A percentile compares a stretch with the other conserved stretches of the same genome.
These are phyloP conservation scores for Penicillium paxilli DNA, from an alignment of 495 filamentous ascomycete species.

Conservation along the genomic window DNA sequence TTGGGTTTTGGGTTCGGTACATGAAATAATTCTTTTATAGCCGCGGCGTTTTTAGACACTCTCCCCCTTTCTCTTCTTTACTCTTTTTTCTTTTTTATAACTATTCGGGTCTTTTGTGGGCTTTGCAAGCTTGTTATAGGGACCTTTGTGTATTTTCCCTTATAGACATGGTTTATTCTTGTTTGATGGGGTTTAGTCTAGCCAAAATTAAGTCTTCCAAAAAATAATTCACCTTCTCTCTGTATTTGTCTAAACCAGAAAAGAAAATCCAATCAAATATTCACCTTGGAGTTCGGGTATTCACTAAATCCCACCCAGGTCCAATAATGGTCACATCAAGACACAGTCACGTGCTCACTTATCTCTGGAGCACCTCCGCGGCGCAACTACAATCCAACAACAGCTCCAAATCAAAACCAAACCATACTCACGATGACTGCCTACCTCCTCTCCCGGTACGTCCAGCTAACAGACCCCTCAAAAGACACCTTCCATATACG, in stretches of 20 bases:
- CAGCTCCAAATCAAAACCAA: neutral
- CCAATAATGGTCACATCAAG: too few species aligned
- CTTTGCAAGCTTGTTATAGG: conserved; percentile 4
- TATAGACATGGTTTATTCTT: conserved; percentile 23
- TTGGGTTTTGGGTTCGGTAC: conserved; percentile 6
- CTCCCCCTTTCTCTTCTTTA: conserved; percentile 9
- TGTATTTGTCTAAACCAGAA: too few species aligned
- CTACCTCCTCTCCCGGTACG: conserved; percentile 47
- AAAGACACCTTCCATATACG: too few species aligned
- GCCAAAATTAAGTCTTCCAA: conserved; percentile 7
- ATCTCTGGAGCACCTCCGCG: neutral
- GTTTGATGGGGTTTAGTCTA: conserved; percentile 8
- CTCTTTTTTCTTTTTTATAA: conserved; percentile 7
- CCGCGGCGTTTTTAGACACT: conserved; percentile 22
- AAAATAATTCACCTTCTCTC: neutral
- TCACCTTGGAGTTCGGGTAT: too few species aligned
- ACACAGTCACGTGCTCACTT: neutral
- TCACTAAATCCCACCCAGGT: too few species aligned
- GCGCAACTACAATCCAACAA: neutral
- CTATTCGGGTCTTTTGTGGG: conserved; percentile 8
- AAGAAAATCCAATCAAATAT: too few species aligned
- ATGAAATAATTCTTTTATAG: conserved; percentile 22
- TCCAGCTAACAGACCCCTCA: too few species aligned
- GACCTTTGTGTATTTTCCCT: conserved; percentile 21
- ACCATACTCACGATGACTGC: conserved; percentile 26